Evolutionary conservation across 441 rosid species (phyloP).

Genomic region (Erodium chrysanthum): DNA sequence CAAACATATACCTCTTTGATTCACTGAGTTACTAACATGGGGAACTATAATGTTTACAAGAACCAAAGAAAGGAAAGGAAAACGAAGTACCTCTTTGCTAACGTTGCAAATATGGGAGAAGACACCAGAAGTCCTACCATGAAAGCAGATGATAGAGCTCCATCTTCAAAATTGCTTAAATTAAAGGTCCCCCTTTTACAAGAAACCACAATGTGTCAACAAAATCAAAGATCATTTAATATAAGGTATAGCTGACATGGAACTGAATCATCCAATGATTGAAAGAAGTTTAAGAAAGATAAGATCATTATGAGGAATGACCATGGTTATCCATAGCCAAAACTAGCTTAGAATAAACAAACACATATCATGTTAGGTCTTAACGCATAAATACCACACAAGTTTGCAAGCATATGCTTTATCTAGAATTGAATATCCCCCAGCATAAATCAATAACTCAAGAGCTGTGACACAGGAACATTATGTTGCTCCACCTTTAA

Average conservation of each 20-base stretch:
- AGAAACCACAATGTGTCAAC: neutral
- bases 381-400: neutral
- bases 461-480: neutral
- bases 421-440: neutral
- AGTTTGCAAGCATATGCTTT: neutral
- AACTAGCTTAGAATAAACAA: slow-evolving; percentile 1
- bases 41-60: neutral
- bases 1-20: neutral
- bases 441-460: neutral
- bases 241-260: neutral
- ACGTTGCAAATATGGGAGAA: slow-evolving; percentile 84
- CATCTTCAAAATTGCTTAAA: slow-evolving; percentile 83
- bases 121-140: slow-evolving; percentile 94
- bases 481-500: neutral
- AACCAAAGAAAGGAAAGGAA: neutral
- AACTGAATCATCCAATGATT: neutral
- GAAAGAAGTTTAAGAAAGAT: neutral
- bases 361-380: neutral
- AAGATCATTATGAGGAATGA: neutral
- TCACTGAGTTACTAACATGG: neutral
- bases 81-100: slow-evolving; percentile 60
- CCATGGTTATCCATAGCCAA: neutral
- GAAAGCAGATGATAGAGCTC: slow-evolving; percentile 82
- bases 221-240: neutral
- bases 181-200: slow-evolving; percentile 67